Evolutionary conservation across 179 eudicot genomes (phyloP), one percentile per base, ranked within the genome.

Genomic region (Amaranthus tricolor): DNA sequence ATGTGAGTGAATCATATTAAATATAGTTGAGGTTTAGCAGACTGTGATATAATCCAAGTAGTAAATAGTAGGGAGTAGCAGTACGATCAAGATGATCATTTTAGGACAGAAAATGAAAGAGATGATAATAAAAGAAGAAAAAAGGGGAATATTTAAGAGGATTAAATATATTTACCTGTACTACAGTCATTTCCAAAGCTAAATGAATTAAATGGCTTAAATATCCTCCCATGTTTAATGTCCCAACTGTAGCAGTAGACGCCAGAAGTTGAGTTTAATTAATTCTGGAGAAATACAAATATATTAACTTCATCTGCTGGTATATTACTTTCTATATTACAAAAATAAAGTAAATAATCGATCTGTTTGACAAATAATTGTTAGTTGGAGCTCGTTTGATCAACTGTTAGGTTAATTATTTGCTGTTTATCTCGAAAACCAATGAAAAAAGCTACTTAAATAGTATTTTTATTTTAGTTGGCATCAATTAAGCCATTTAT

Each of bases 161-260:
- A 68, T 56, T 69, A 62, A 79, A 74, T 73, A 70, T 6, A 20
- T 79, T 74, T 16, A 74, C 70, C 70, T 74, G 74, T 74, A 74
- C 68, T 53, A 58, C 47, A 72, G 77, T 65, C 76, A 80, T 75
- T 71, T 45, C 67, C 69, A 61, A 79, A 63, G 72, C 72, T 63
- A 16, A 55, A n/a, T 61, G 21, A 67, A 15, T 60, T 24, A 62
- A 52, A 74, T 45, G 76, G 74, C 20, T 76, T 80, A 76, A 81
- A 81, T 81, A 81, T 68, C 47, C 47, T 70, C 50, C 72, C 78
- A 81, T 81, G 78, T 77, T 77, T 70, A 74, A 74, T 74, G 81
- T 74, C 81, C 76, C 80, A 68, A 60, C 71, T 64, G 65, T 55
- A 57, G 60, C 76, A 48, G 62, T 75, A 54, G 70, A 62, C 57